Conservation (phyloP, 495 filamentous ascomycete species). For the Aspergillus taichungensis region DNA sequence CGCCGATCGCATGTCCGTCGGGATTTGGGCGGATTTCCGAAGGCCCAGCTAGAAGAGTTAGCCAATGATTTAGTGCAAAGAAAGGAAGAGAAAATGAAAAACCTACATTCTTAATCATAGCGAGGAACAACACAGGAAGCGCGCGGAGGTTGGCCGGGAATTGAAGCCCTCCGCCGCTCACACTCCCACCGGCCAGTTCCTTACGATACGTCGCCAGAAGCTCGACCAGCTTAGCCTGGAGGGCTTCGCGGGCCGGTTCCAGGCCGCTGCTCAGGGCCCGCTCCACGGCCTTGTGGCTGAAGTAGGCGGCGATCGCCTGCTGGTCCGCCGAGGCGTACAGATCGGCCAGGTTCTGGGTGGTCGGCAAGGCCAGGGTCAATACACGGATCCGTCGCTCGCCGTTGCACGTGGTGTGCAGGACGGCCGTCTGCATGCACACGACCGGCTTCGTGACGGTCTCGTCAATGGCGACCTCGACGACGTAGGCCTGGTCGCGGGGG, state of each 20-base stretch:
- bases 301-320: conserved; percentile 84
- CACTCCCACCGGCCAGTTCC: conserved; percentile 90
- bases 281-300: conserved; percentile 96
- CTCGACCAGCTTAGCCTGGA: conserved; percentile 88
- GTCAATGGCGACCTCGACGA: conserved; percentile 98
- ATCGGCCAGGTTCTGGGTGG: conserved; percentile 81
- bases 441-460: conserved; percentile 89
- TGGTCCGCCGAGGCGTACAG: conserved; percentile 94
- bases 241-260: conserved; percentile 80
- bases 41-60: conserved; percentile 63
- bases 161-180: conserved; percentile 85
- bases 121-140: conserved; percentile 83
- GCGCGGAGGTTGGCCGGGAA: conserved; percentile 88
- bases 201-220: conserved; percentile 92
- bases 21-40: conserved; percentile 91
- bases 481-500: conserved; percentile 92
- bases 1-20: conserved; percentile 88
- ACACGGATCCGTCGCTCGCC: conserved; percentile 92
- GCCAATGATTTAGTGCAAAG: conserved; percentile 5
- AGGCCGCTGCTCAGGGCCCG: conserved; percentile 74
- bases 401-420: conserved; percentile 96
- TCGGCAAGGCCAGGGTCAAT: conserved; percentile 86
- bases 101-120: conserved; percentile 84
- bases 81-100: background rate
- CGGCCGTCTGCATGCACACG: conserved; percentile 91